Conservation (phyloP, 75 land plant species). For the Cunninghamia lanceolata region DNA sequence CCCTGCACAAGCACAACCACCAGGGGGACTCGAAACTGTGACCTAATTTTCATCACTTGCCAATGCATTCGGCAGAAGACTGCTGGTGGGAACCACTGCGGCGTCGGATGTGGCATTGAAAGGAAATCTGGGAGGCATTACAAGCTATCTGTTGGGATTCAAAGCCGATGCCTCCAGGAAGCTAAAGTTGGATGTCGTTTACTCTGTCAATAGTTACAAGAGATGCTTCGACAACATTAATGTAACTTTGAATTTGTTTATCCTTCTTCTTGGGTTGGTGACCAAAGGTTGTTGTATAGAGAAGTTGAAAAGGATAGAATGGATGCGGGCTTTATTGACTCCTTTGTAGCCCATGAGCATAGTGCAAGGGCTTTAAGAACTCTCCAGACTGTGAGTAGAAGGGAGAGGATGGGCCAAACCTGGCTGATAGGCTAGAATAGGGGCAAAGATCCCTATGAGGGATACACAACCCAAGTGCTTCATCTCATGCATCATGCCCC, state of each 20-base stretch:
- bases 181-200: constrained; percentile 75
- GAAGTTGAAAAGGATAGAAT: constrained; percentile 57
- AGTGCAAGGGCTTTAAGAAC: too few relatives aligned
- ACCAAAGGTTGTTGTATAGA: constrained; percentile 76
- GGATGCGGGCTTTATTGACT: too few relatives aligned
- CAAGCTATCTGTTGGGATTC: constrained; percentile 73
- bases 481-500: too few relatives aligned
- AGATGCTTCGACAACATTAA: constrained; percentile 60
- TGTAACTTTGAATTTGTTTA: constrained; percentile 91
- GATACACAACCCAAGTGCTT: too few relatives aligned
- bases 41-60: constrained; percentile 48
- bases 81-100: constrained; percentile 50
- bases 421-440: too few relatives aligned
- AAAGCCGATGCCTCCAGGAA: constrained; percentile 50
- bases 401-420: too few relatives aligned
- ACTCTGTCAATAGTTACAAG: constrained; percentile 72
- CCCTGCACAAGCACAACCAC: background rate
- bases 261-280: constrained; percentile 84
- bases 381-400: too few relatives aligned
- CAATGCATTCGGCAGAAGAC: constrained; percentile 45
- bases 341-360: too few relatives aligned
- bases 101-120: constrained; percentile 72
- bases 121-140: constrained; percentile 70
- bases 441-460: too few relatives aligned
- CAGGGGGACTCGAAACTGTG: constrained; percentile 18